Base-by-base conservation (phyloP, 768 basidiomycete species). In the Daedaleopsis sinensis region DNA sequence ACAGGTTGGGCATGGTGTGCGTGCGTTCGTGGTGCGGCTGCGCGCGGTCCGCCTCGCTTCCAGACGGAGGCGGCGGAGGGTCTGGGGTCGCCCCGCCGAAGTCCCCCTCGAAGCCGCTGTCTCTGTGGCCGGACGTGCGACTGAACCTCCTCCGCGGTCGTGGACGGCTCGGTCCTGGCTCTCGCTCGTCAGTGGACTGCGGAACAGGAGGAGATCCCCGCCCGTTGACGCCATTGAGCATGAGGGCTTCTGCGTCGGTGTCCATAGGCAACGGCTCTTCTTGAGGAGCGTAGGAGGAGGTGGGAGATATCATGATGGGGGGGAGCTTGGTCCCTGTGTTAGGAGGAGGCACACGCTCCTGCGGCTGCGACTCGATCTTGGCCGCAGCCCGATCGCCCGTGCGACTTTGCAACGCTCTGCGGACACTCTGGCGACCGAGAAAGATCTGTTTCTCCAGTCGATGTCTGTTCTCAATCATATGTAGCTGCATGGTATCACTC, bases 401-500 rank as follows among this genome's bases (percentile, higher is more conserved):
- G 9, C 60, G 62, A 21, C 53, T 66, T 62, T 84, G 85, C 48
- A 83, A 73, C 9, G 81, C 76, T 62, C 74, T 81, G 19, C 92
- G 88, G 44, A 93, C 81, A 54, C 80, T 79, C 68, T 90, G 86
- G 12, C 94, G 86, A 19, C 95, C 94, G 12, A 88, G 77, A 43
- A 87, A 79, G 51, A 97, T 92, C 67, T 94, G 88, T 57, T 86
- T 87, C 74, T 97, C 90, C n/a, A 93, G 79, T 10, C 85, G 84
- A 65, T 86, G 82, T n/a, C 96, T 83, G 72, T 98, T 98, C 70
- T 90, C 87, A 60, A 98, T 92, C 85, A 98, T 98, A 67, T 93
- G 94, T 15, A 97, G 76, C 94, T 96, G 67, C 35, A 12, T 19
- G 19, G 43, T 24, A 32, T 32, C 27, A 7, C 7, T 32, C 27